Percentiles rank a stretch among this genome's conserved stretches.
Evolutionary conservation across 208 protist species (phyloP).

Genomic region (Phytomonas serpens): DNA sequence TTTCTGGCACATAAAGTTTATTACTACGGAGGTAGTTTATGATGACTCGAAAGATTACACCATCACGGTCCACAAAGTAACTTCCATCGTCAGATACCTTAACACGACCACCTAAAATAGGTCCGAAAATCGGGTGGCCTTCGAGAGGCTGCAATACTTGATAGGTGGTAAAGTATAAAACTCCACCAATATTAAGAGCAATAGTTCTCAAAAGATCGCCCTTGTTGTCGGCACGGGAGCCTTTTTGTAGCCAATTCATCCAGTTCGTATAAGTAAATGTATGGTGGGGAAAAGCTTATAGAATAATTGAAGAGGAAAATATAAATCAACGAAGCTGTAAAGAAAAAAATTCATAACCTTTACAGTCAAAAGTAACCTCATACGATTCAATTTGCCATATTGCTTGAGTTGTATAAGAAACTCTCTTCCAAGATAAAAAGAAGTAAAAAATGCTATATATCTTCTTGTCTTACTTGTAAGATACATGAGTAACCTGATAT

Average conservation of each 20-base stretch:
- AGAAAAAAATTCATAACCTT: background rate
- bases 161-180: conserved; percentile 33
- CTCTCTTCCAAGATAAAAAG: background rate
- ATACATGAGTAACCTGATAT: conserved; percentile 4
- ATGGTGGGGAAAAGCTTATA: background rate
- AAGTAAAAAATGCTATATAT: background rate
- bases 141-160: conserved; percentile 23
- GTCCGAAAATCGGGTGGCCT: conserved; percentile 39
- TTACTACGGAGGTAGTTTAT: conserved; percentile 51
- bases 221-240: conserved; percentile 31
- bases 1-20: conserved; percentile 32
- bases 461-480: background rate
- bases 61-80: conserved; percentile 64
- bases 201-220: conserved; percentile 35
- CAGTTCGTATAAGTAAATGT: conserved; percentile 3
- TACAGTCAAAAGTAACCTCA: conserved; percentile 12
- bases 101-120: conserved; percentile 37
- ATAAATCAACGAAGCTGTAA: background rate
- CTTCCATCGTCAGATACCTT: conserved; percentile 37
- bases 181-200: conserved; percentile 56
- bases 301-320: background rate
- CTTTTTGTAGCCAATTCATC: conserved; percentile 28
- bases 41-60: conserved; percentile 47
- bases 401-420: conserved; percentile 9
- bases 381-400: background rate